Conservation (phyloP, 2,329 filamentous ascomycete genomes). For the Pseudopyricularia cyperi region DNA sequence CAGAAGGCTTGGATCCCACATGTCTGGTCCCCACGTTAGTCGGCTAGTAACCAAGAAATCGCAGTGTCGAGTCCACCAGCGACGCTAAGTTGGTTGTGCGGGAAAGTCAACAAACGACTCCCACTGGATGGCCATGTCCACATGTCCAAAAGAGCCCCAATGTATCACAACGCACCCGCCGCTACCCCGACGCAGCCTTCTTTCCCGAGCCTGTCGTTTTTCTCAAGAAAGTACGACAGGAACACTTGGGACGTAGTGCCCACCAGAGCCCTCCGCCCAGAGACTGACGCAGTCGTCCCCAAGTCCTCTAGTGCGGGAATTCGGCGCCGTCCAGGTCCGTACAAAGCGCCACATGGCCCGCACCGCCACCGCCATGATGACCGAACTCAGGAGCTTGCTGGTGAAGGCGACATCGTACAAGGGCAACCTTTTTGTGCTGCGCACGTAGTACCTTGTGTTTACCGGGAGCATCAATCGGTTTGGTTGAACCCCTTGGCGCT, state of each 20-base stretch:
- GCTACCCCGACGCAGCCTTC: conserved; percentile 4
- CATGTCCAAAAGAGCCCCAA: conserved; percentile 43
- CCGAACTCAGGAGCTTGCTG: no score
- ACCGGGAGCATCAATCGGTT: no score
- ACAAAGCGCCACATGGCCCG: conserved; percentile 9
- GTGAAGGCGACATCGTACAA: no score
- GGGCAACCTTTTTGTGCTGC: no score
- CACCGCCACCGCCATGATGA: no score
- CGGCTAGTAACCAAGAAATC: neutral
- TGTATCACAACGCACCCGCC: conserved; percentile 26
- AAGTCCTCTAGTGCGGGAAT: conserved; percentile 40
- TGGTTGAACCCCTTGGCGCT: no score
- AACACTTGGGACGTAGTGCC: conserved; percentile 38
- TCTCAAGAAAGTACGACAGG: conserved; percentile 27
- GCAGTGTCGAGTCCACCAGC: neutral
- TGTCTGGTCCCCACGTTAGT: neutral
- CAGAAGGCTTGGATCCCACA: conserved; percentile 31
- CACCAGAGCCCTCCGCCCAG: conserved; percentile 41
- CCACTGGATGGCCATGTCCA: conserved; percentile 34
- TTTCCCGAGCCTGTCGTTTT: conserved; percentile 24
- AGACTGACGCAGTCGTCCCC: conserved; percentile 35
- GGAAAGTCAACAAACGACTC: conserved; percentile 33
- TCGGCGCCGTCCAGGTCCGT: conserved; percentile 10
- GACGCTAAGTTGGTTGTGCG: conserved; percentile 38
- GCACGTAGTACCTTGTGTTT: no score